phyloP scores from a whole-genome alignment of 305 asterid genomes.

The Ilex paraguariensis region DNA sequence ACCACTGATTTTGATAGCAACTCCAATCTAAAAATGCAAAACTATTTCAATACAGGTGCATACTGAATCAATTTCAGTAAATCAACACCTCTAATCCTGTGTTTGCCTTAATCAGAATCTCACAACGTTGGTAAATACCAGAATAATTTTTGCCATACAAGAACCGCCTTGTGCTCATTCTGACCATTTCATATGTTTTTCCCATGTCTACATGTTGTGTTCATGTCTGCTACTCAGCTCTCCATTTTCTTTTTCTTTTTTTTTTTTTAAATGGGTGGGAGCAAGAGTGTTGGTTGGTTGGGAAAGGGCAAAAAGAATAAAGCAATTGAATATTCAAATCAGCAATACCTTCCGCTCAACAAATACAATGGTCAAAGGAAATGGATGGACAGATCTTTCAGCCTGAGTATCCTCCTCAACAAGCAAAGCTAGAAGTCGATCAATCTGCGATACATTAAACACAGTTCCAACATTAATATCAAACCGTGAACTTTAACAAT shows the following conservation, averaged over 20 bases:
- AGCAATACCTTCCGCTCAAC: conserved; percentile 83
- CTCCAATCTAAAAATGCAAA: not conserved
- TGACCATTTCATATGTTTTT: too few species aligned
- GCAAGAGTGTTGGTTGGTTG: not conserved
- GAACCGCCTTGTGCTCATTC: too few species aligned
- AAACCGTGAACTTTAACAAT: not conserved
- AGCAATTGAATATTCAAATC: conserved; percentile 2
- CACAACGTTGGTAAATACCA: too few species aligned
- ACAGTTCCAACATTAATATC: not conserved
- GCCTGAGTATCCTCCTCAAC: conserved; percentile 82
- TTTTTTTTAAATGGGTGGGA: not conserved
- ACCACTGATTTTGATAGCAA: too few species aligned
- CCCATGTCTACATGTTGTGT: too few species aligned
- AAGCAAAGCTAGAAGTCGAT: conserved; percentile 73
- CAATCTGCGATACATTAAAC: conserved; percentile 56
- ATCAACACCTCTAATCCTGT: too few species aligned
- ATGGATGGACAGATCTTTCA: conserved; percentile 56
- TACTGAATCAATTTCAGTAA: too few species aligned
- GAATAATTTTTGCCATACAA: too few species aligned
- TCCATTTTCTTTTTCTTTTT: too few species aligned
- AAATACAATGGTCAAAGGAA: conserved; percentile 89
- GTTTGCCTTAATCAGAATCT: too few species aligned
- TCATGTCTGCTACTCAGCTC: too few species aligned
- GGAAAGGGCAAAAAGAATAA: not conserved
- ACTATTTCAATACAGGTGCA: not conserved